Percentiles rank a stretch among this genome's conserved stretches.
These are phyloP conservation scores for Aureobasidium sp. DNA, from an alignment of 2,329 filamentous ascomycete species.

Conservation along the genomic window DNA sequence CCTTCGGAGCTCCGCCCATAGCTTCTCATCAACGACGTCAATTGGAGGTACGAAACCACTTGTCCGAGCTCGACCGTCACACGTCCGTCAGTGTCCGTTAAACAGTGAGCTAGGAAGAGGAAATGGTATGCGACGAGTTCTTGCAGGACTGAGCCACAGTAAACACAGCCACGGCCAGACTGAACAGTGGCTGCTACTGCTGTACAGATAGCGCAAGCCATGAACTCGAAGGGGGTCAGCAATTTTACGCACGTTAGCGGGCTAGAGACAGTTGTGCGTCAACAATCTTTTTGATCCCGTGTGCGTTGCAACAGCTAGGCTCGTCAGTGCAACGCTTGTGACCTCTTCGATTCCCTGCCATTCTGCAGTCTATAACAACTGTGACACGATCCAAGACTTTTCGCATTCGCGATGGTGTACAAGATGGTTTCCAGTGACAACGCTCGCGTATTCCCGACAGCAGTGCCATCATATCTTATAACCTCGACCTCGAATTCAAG, in stretches of 20 bases:
- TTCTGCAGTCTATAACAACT: neutral
- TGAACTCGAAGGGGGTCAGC: neutral
- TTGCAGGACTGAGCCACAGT: constrained; percentile 9
- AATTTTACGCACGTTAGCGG: constrained; percentile 11
- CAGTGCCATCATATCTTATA: neutral
- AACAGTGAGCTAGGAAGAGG: neutral
- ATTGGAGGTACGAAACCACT: no score
- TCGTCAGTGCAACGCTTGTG: constrained; percentile 6
- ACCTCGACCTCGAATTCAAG: constrained; percentile 15
- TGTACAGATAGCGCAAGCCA: neutral
- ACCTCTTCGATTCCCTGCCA: neutral
- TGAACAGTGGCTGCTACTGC: constrained; percentile 6
- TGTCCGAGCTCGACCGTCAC: constrained; percentile 2
- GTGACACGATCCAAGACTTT: neutral
- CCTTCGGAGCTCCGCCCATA: neutral
- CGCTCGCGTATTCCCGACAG: constrained; percentile 2
- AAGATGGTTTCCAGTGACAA: neutral
- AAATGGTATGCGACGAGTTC: neutral
- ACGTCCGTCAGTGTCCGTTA: neutral
- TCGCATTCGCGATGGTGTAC: neutral
- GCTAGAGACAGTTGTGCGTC: constrained; percentile 17
- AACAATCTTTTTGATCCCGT: constrained; percentile 9
- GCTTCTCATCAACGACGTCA: neutral
- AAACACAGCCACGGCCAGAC: constrained; percentile 8
- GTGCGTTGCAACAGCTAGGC: constrained; percentile 1